Percentiles rank a stretch among this genome's conserved stretches.
Conservation (phyloP, 352 stramenopile genomes). For the Phytopythium kandeliae region DNA sequence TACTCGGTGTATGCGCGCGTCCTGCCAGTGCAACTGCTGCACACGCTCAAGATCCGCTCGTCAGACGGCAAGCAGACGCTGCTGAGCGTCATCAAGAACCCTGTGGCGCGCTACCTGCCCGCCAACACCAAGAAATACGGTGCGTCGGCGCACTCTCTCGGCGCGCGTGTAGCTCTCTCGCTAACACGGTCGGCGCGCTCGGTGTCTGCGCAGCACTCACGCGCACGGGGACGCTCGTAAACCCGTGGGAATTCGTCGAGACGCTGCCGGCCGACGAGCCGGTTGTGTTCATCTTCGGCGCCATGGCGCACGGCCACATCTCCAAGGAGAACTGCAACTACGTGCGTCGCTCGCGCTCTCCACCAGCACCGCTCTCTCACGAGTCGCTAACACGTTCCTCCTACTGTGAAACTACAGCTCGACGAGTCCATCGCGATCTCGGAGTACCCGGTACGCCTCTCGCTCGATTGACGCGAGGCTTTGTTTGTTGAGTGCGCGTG, state of each 20-base stretch:
- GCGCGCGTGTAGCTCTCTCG: too few species aligned
- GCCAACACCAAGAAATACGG: constrained; percentile 94
- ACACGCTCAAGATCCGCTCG: constrained; percentile 99
- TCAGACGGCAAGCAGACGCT: constrained; percentile 95
- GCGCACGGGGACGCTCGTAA: constrained; percentile 93
- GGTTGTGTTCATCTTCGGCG: constrained; percentile 97
- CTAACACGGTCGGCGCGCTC: too few species aligned
- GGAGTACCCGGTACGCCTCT: constrained; percentile 89
- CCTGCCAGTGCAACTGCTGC: constrained; percentile 96
- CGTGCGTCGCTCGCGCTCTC: constrained; percentile 33
- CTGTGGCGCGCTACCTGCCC: constrained; percentile 95
- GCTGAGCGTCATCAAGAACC: constrained; percentile 99
- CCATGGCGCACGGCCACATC: constrained; percentile 96
- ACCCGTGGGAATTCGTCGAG: constrained; percentile 93
- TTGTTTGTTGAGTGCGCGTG: background rate
- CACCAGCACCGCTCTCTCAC: too few species aligned
- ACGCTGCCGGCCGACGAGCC: constrained; percentile 88
- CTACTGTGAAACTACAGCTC: constrained; percentile 42
- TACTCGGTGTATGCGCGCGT: background rate
- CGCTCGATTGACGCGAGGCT: background rate
- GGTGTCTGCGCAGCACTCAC: constrained; percentile 61
- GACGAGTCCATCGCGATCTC: constrained; percentile 97
- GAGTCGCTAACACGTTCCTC: constrained; percentile 8
- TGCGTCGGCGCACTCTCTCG: constrained; percentile 11
- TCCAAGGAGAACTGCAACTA: constrained; percentile 97